A percentile compares a stretch with the other conserved stretches of the same genome.
phyloP scores from a whole-genome alignment of 345 rosid species.

The Leavenworthia alabamica region DNA sequence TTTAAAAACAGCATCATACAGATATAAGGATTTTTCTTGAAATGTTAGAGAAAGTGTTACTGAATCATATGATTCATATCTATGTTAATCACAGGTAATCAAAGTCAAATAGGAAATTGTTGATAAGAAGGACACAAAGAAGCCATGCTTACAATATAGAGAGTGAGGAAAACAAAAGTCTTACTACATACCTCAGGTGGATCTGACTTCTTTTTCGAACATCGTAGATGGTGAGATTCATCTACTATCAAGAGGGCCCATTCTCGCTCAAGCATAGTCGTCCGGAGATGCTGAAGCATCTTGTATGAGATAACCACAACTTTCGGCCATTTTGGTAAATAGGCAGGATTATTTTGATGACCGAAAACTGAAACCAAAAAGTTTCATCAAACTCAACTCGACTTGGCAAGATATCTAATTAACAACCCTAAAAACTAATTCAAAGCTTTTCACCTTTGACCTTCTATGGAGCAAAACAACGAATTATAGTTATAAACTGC shows the following conservation, averaged over 20 bases:
- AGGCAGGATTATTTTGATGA: conserved; percentile 67
- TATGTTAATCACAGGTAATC: neutral
- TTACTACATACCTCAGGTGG: conserved; percentile 59
- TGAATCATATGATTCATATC: conserved; percentile 5
- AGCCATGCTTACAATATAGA: too few species aligned
- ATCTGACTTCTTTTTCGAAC: conserved; percentile 65
- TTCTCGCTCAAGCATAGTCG: conserved; percentile 61
- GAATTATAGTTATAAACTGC: neutral
- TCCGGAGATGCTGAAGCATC: conserved; percentile 75
- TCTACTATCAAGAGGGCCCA: conserved; percentile 89
- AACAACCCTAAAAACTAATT: neutral
- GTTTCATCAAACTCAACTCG: conserved; percentile 5
- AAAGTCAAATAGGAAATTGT: neutral
- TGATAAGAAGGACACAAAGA: too few species aligned
- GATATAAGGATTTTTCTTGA: neutral
- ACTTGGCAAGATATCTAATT: neutral
- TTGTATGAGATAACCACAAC: conserved; percentile 84
- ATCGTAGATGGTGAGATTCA: conserved; percentile 89
- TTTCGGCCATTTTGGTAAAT: conserved; percentile 62
- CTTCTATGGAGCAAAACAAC: neutral
- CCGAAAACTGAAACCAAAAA: conserved; percentile 62
- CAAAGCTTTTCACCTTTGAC: neutral
- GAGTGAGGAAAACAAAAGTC: neutral
- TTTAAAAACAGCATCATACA: conserved; percentile 1
- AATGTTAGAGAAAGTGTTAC: conserved; percentile 11